Evolutionary conservation across 2,329 filamentous ascomycete species (phyloP).

Genomic region (Acrocalymma vagum): DNA sequence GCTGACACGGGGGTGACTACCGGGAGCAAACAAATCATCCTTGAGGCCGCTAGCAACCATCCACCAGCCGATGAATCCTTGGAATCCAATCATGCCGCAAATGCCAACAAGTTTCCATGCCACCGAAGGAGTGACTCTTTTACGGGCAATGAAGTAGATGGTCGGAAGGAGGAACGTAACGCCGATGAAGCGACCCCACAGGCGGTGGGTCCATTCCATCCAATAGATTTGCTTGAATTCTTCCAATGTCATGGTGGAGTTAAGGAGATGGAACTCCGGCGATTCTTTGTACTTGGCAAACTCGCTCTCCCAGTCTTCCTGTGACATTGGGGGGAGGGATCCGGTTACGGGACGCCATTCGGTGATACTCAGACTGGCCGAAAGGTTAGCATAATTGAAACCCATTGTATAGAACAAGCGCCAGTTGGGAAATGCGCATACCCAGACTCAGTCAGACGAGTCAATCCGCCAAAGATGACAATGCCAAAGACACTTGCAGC

Average conservation of each 20-base stretch:
- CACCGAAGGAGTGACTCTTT: conserved; percentile 81
- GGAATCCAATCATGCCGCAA: conserved; percentile 88
- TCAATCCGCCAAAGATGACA: conserved; percentile 93
- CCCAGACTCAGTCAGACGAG: conserved; percentile 95
- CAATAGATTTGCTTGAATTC: conserved; percentile 99
- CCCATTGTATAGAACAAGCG: too few relatives aligned
- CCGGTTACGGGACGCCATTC: conserved; percentile 98
- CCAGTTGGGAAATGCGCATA: too few relatives aligned
- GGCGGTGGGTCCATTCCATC: conserved; percentile 97
- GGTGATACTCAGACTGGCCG: conserved; percentile 89
- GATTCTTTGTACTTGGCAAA: conserved; percentile 92
- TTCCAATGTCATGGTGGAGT: conserved; percentile 88
- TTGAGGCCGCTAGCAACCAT: conserved; percentile 98
- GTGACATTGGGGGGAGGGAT: conserved; percentile 81
- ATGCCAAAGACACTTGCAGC: conserved; percentile 96
- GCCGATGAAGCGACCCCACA: conserved; percentile 94
- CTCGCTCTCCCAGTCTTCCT: conserved; percentile 87
- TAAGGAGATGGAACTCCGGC: conserved; percentile 91
- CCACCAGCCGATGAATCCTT: conserved; percentile 98
- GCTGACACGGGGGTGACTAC: conserved; percentile 88
- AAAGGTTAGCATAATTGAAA: conserved; percentile 29
- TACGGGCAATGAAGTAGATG: conserved; percentile 83
- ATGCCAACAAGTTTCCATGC: conserved; percentile 82
- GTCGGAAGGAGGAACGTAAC: conserved; percentile 89
- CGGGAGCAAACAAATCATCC: conserved; percentile 92